phyloP scores from a whole-genome alignment of 106 monocot genomes.

The Vanilla planifolia region DNA sequence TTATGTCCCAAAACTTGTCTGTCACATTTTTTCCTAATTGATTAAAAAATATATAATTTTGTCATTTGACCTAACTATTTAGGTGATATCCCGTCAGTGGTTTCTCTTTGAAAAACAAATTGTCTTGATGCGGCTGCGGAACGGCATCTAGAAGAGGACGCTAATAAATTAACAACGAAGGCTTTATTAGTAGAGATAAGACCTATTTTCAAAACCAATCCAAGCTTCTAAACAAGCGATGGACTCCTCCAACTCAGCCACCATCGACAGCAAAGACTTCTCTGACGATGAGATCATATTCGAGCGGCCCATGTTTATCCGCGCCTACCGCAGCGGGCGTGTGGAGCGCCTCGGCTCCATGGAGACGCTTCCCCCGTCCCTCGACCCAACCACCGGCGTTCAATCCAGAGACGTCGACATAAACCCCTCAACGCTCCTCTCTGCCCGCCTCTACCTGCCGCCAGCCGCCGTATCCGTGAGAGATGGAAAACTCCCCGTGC shows the following conservation, averaged over 20 bases:
- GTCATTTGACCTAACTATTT: too few relatives aligned
- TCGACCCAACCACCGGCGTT: conserved; percentile 16
- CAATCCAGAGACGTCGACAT: conserved; percentile 3
- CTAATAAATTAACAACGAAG: too few relatives aligned
- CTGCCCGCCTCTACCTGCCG: conserved; percentile 10
- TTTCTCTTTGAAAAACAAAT: too few relatives aligned
- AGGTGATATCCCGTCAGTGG: too few relatives aligned
- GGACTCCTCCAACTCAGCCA: not conserved
- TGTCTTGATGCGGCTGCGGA: too few relatives aligned
- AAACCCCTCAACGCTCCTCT: not conserved
- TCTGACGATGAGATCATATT: not conserved
- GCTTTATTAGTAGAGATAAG: too few relatives aligned
- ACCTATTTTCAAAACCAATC: too few relatives aligned
- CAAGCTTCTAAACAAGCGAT: not conserved
- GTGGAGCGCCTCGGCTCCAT: conserved; percentile 10
- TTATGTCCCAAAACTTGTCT: too few relatives aligned
- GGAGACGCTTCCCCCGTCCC: not conserved
- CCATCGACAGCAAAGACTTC: not conserved
- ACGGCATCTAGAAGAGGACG: too few relatives aligned
- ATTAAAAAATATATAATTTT: too few relatives aligned
- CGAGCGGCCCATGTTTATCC: not conserved
- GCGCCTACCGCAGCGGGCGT: conserved; percentile 13
- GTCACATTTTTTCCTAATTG: too few relatives aligned
- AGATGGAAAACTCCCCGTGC: conserved; percentile 23
- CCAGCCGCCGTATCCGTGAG: not conserved